These are phyloP conservation scores for Euphrasia confusa DNA, from an alignment of 257 asterid genomes.

Conservation along the genomic window DNA sequence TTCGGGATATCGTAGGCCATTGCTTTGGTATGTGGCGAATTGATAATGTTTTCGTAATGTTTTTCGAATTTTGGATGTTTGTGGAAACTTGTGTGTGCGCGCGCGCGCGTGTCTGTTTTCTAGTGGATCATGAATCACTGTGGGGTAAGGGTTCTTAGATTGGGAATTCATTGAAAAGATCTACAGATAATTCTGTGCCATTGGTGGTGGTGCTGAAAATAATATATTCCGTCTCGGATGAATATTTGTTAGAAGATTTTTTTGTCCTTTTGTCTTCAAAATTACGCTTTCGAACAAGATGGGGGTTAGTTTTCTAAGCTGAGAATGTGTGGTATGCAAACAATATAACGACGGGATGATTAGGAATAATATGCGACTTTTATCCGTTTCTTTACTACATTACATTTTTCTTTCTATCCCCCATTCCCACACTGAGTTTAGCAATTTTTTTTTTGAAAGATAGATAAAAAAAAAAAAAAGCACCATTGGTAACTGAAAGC, in stretches of 20 bases:
- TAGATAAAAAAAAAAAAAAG: neutral
- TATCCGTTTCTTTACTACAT: constrained; percentile 3
- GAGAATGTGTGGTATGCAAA: neutral
- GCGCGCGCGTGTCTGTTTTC: neutral
- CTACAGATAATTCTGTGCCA: constrained; percentile 19
- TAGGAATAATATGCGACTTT: constrained; percentile 12
- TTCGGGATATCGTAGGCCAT: constrained; percentile 18
- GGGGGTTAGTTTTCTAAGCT: constrained; percentile 11
- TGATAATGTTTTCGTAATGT: constrained; percentile 23
- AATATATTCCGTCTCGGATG: constrained; percentile 10
- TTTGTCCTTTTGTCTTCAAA: constrained; percentile 6
- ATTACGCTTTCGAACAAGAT: constrained; percentile 7
- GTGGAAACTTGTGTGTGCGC: constrained; percentile 14
- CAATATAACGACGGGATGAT: neutral
- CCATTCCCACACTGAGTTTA: too few species aligned
- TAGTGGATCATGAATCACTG: constrained; percentile 29
- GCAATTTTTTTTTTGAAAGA: too few species aligned
- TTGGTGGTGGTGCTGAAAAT: constrained; percentile 21
- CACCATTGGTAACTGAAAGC: neutral
- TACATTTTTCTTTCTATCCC: neutral
- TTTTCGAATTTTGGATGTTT: neutral
- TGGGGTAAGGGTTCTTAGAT: constrained; percentile 18
- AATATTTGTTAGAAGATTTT: constrained; percentile 12
- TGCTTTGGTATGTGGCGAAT: constrained; percentile 30
- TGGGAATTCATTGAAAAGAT: constrained; percentile 24